Evolutionary conservation across 2,329 filamentous ascomycete genomes (phyloP), one percentile per base, ranked within the genome.

Genomic region (Phaeosphaeriaceae sp.): DNA sequence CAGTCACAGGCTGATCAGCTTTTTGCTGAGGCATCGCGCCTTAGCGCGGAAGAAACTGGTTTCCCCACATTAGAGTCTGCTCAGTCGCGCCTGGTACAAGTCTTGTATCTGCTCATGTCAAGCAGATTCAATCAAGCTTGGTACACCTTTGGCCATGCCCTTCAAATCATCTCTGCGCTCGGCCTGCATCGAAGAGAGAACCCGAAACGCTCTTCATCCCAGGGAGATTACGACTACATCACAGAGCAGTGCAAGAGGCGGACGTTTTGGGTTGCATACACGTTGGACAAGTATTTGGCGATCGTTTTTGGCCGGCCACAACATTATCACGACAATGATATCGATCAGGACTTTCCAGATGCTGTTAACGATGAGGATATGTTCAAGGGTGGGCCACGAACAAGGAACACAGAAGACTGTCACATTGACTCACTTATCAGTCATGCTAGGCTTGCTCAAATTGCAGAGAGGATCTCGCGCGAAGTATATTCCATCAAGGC

Each of bases 231-330:
- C 36, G 78, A 84, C 51, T 82, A 82, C 41, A 79, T 83, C n/a
- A 66, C 78, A 1, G 71, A 73, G 0, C 84, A 88, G 56, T 83
- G 85, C 36, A 80, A 82, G 0, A 86, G 84, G 54, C 77, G 86
- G 10, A 84, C 86, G 0, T 89, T 89, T 44, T 89, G 87, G 87
- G 83, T 83, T 1, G 82, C 84, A 0, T 89, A 89, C 63, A 85
- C 83, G 0, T 72, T 89, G 2, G 86, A 89, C 67, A 86, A 84
- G 41, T 88, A 88, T 55, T 72, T 89, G 0, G 84, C 84, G 17
- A 83, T 87, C 6, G 83, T 88, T 13, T 84, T 88, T 51, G 86
- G 86, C 0, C 78, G 86, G 1, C 86, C 86, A 1, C 72, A 85
- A 19, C 78, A 86, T 33, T 84, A 87, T 17, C 85, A 87, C 51